Percentiles rank a stretch among this genome's conserved stretches.
Conservation (phyloP, 129 eudicot genomes). For the Silybum marianum region DNA sequence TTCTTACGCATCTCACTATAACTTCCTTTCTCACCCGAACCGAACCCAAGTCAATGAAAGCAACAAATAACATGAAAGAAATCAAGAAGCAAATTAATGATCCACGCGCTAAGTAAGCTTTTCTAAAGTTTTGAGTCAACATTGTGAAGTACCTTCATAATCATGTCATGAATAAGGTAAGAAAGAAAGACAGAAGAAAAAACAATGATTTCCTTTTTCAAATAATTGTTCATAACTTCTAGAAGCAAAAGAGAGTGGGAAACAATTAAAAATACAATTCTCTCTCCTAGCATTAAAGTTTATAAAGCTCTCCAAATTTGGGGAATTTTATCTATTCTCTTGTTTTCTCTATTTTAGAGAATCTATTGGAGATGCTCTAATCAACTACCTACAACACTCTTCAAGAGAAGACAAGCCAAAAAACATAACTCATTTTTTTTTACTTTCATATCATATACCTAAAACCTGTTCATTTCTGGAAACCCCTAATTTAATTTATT, state of each 20-base stretch:
- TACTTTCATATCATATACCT: neutral
- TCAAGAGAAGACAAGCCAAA: too few relatives aligned
- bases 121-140: too few relatives aligned
- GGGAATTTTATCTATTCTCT: too few relatives aligned
- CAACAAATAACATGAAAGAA: neutral
- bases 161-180: neutral
- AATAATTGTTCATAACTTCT: neutral
- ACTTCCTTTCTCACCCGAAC: too few relatives aligned
- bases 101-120: too few relatives aligned
- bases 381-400: neutral
- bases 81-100: neutral
- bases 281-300: too few relatives aligned
- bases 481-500: neutral
- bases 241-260: neutral
- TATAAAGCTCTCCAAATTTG: too few relatives aligned
- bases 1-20: too few relatives aligned
- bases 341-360: neutral
- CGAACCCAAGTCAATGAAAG: too few relatives aligned
- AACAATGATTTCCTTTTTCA: neutral
- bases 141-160: neutral
- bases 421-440: neutral
- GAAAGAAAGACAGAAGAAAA: neutral
- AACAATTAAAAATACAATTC: too few relatives aligned
- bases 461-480: neutral
- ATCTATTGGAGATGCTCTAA: neutral